Conservation (phyloP, 257 asterid genomes). For the Solanum gandarillasii region DNA sequence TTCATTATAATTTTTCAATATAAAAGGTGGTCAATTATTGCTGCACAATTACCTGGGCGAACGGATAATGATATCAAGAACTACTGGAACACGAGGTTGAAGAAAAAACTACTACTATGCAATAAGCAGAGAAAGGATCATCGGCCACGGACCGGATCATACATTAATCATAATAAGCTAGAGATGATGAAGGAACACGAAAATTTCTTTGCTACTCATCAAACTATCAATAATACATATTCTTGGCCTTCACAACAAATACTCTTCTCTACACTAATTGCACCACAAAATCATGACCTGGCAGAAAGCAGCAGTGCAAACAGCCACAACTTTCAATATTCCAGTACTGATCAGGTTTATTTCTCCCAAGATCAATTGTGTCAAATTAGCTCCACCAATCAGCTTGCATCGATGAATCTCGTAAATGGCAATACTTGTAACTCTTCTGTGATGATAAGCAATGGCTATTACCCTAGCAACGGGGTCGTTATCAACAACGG, state of each 20-base stretch:
- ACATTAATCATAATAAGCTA: background rate
- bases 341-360: background rate
- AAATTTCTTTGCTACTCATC: background rate
- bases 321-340: background rate
- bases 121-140: slow-evolving; percentile 21
- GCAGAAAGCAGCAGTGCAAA: background rate
- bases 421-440: background rate
- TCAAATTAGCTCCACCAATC: background rate
- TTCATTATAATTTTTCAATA: background rate
- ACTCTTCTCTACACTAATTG: background rate
- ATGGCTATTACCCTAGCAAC: background rate
- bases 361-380: background rate
- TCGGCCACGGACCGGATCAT: background rate
- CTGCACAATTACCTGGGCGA: slow-evolving; percentile 28
- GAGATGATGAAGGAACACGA: background rate
- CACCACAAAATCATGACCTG: background rate
- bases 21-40: slow-evolving; percentile 35
- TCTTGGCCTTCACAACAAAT: background rate
- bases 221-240: background rate
- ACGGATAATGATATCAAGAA: slow-evolving; percentile 35
- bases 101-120: slow-evolving; percentile 15
- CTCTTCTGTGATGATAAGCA: background rate
- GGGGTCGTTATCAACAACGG: background rate
- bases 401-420: background rate
- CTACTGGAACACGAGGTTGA: slow-evolving; percentile 35